Evolutionary conservation across 116 monocot genomes (phyloP), one percentile per base, ranked within the genome.

Genomic region (Trichopus zeylanicus): DNA sequence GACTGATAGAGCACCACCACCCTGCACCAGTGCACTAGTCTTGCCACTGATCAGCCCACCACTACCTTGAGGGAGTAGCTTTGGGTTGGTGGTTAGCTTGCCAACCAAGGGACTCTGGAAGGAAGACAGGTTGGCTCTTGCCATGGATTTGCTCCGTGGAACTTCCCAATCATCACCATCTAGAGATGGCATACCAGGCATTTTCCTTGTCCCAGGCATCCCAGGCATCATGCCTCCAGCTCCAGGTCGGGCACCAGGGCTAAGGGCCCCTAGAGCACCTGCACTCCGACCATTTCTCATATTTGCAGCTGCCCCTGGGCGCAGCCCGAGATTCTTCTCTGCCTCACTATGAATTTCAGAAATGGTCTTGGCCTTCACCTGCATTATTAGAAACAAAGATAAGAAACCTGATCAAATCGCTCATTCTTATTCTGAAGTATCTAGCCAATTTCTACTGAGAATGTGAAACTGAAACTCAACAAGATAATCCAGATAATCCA

Each of bases 321-420:
- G 91, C 46, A 97, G 48, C 0, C 95, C 95, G 29, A 95, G 86
- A 59, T 73, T 97, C 76, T 87, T 90, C 59, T 90, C 95, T 37
- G 95, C 95, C 58, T 97, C 95, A 13, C 69, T 70, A 60, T 97
- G 95, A 58, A 97, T 90, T 73, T 90, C 95, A 61, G 74, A 72
- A 27, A 97, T 90, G 31, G 81, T 97, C 72, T 97, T 97, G 15
- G 95, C 95, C 66, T 87, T 97, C 18, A 90, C 67, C 95, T 95
- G 78, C 51, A 63, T 60, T 46, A 57, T 15, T 21, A 52, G 9
- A n/a, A n/a, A n/a, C 23, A 30, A 56, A 53, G 26, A 5, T 29
- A 53, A 16, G 46, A 55, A 49, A 33, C n/a, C n/a, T n/a, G n/a
- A n/a, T n/a, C n/a, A n/a, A n/a, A n/a, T n/a, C n/a, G n/a, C n/a